Evolutionary conservation across 2,329 filamentous ascomycete genomes (phyloP).

Genomic region (Apiospora rasikravindrae): DNA sequence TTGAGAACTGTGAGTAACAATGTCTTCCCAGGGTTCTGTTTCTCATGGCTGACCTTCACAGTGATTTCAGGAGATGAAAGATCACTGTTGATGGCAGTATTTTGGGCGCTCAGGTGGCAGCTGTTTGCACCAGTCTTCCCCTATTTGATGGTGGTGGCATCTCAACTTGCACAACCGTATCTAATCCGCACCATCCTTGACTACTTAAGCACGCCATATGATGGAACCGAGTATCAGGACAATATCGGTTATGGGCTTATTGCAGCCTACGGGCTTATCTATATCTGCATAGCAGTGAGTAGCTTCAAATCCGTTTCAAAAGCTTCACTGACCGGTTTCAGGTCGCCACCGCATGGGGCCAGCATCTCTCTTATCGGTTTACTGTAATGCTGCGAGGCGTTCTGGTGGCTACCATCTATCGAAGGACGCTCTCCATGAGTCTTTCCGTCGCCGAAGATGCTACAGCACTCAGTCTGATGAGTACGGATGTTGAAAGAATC

Average conservation of each 20-base stretch:
- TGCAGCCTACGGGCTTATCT: not conserved
- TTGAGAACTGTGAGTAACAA: slow-evolving; percentile 19
- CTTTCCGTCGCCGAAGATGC: slow-evolving; percentile 2
- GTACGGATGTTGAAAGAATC: slow-evolving; percentile 23
- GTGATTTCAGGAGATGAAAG: not conserved
- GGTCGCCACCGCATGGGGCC: not conserved
- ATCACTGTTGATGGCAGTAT: not conserved
- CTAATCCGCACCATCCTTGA: slow-evolving; percentile 31
- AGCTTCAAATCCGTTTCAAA: not conserved
- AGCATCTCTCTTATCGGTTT: not conserved
- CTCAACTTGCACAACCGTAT: slow-evolving; percentile 41
- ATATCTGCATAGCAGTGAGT: slow-evolving; percentile 6
- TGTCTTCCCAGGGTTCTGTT: rapidly evolving
- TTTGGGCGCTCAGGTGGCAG: slow-evolving; percentile 21
- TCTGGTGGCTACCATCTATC: slow-evolving; percentile 1
- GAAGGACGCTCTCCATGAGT: slow-evolving; percentile 10
- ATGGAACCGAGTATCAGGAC: slow-evolving; percentile 19
- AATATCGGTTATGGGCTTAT: not conserved
- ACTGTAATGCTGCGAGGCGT: slow-evolving; percentile 12
- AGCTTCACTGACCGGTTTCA: not conserved
- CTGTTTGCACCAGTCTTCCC: slow-evolving; percentile 31
- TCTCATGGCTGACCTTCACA: not conserved
- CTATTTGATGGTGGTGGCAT: slow-evolving; percentile 33
- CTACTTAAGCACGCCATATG: slow-evolving; percentile 21
- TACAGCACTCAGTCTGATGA: slow-evolving; percentile 22